A percentile compares a stretch with the other conserved stretches of the same genome.
Conservation (phyloP, 176 grass and related monocot species). For the Zoysia japonica region DNA sequence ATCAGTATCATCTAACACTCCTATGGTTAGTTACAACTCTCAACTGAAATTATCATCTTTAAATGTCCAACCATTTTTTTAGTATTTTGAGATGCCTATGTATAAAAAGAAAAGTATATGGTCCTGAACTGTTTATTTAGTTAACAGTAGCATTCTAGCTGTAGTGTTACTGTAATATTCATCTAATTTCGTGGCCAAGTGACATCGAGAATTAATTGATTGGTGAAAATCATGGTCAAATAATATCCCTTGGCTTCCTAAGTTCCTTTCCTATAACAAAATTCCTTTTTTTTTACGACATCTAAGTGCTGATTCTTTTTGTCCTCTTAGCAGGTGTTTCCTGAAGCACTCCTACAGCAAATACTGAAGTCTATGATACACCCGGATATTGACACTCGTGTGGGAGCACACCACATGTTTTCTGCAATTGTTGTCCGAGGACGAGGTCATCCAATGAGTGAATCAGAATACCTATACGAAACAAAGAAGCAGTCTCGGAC, state of each 20-base stretch:
- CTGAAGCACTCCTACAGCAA: constrained; percentile 84
- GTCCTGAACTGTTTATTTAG: constrained; percentile 17
- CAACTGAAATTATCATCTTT: constrained; percentile 28
- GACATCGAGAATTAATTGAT: background rate
- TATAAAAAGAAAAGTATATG: constrained; percentile 12
- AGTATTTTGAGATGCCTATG: background rate
- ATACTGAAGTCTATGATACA: constrained; percentile 86
- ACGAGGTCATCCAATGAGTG: constrained; percentile 64
- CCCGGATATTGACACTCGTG: constrained; percentile 85
- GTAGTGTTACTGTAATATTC: background rate
- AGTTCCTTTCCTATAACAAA: constrained; percentile 22
- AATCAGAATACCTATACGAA: constrained; percentile 89
- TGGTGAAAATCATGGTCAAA: background rate
- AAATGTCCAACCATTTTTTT: background rate
- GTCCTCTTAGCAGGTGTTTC: constrained; percentile 73
- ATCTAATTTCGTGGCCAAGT: background rate
- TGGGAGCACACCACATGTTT: constrained; percentile 90
- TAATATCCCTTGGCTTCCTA: background rate
- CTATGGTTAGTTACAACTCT: constrained; percentile 50
- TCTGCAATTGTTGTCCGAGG: constrained; percentile 71
- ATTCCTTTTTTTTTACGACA: constrained; percentile 1
- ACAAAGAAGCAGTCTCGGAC: constrained; percentile 88
- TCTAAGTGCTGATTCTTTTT: constrained; percentile 18
- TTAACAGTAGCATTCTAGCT: background rate
- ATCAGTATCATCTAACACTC: constrained; percentile 50